These are phyloP conservation scores for Tetrapisispora pingtungensis DNA, from an alignment of 805 yeast genomes.

Conservation along the genomic window DNA sequence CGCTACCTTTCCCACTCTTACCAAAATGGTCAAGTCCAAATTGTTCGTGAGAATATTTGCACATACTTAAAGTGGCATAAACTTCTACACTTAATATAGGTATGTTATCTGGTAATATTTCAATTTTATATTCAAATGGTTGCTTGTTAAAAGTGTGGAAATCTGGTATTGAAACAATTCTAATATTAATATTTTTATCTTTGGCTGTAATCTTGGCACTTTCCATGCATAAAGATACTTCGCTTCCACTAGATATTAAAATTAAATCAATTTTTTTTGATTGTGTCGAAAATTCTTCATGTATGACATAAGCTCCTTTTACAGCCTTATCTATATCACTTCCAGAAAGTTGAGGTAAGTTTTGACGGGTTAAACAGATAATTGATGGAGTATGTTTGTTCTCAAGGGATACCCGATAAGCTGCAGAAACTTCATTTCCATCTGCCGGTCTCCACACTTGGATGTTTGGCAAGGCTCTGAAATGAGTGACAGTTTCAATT, in stretches of 20 bases:
- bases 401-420: conserved; percentile 56
- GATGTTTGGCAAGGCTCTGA: conserved; percentile 75
- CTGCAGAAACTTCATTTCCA: conserved; percentile 83
- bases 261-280: conserved; percentile 41
- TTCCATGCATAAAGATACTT: conserved; percentile 68
- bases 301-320: conserved; percentile 87
- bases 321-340: conserved; percentile 83
- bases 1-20: conserved; percentile 84
- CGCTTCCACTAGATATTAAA: conserved; percentile 89
- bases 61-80: conserved; percentile 85
- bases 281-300: conserved; percentile 39
- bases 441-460: conserved; percentile 91
- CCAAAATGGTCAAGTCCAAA: conserved; percentile 95
- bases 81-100: conserved; percentile 94
- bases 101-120: conserved; percentile 88
- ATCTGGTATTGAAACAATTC: conserved; percentile 90
- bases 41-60: conserved; percentile 90
- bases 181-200: conserved; percentile 45
- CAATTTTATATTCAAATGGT: conserved; percentile 64
- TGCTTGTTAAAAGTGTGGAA: conserved; percentile 83
- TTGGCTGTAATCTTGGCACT: conserved; percentile 63
- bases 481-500: conserved; percentile 77
- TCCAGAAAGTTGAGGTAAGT: conserved; percentile 87
- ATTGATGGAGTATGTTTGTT: conserved; percentile 59
- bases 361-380: conserved; percentile 75